These are phyloP conservation scores for Cinchona pubescens DNA, from an alignment of 257 asterid genomes.

Conservation along the genomic window DNA sequence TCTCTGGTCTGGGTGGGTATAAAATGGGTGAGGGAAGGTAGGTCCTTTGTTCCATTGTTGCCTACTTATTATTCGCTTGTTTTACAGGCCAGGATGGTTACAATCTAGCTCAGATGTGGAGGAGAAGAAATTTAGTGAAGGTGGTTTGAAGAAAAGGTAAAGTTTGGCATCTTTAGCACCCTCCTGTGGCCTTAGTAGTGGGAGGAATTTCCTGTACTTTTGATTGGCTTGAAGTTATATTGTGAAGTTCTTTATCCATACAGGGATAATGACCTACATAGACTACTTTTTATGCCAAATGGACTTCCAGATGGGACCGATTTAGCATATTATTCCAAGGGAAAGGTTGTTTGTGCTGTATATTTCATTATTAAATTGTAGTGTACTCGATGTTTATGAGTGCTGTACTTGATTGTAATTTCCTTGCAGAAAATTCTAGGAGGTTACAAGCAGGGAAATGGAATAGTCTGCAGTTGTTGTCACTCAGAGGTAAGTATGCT, in stretches of 20 bases:
- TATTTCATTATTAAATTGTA: neutral
- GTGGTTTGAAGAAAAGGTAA: slow-evolving; percentile 81
- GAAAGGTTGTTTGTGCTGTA: slow-evolving; percentile 61
- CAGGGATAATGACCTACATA: slow-evolving; percentile 97
- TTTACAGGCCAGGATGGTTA: slow-evolving; percentile 67
- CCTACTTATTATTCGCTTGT: slow-evolving; percentile 1
- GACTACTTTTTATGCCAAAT: slow-evolving; percentile 86
- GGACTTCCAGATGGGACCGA: slow-evolving; percentile 99
- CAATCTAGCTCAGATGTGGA: slow-evolving; percentile 42
- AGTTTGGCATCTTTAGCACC: slow-evolving; percentile 9
- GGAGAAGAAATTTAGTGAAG: slow-evolving; percentile 54
- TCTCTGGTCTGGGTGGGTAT: neutral
- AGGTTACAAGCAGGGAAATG: slow-evolving; percentile 94
- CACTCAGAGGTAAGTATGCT: slow-evolving; percentile 55
- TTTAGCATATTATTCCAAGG: slow-evolving; percentile 89
- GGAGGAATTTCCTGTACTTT: neutral
- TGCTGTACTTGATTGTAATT: slow-evolving; percentile 15
- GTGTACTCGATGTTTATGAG: slow-evolving; percentile 7
- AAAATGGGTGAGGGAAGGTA: neutral
- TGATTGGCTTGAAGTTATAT: slow-evolving; percentile 13
- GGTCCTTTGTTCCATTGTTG: neutral
- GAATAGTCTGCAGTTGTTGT: slow-evolving; percentile 89
- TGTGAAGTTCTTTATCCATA: slow-evolving; percentile 15
- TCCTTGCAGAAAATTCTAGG: slow-evolving; percentile 75
- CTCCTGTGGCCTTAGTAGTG: neutral